Evolutionary conservation across 1,284 basidiomycete species (phyloP).

Genomic region (Neotropicomus parvogracilis): DNA sequence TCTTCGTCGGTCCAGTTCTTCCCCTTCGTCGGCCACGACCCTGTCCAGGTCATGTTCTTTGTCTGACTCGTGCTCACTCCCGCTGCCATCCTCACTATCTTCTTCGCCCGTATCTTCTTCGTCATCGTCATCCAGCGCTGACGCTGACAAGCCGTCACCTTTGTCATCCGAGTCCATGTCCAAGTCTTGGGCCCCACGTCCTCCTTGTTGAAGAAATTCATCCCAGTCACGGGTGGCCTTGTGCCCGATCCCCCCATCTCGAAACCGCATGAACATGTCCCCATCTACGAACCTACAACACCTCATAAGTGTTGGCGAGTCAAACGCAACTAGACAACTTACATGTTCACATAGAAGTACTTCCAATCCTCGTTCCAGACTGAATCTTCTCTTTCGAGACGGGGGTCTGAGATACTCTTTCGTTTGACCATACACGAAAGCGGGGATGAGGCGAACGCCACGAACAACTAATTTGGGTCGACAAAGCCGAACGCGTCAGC

Average conservation of each 20-base stretch:
- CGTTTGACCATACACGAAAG: not conserved
- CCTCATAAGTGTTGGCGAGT: not conserved
- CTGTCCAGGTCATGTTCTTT: not conserved
- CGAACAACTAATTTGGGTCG: not conserved
- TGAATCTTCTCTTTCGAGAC: no score
- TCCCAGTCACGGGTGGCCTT: not conserved
- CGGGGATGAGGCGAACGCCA: constrained; percentile 2
- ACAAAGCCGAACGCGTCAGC: constrained; percentile 9
- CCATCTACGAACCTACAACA: not conserved
- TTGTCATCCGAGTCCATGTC: no score
- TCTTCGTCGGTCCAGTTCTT: no score
- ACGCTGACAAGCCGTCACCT: no score
- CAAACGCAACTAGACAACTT: not conserved
- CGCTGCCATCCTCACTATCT: not conserved
- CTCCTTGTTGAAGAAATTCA: not conserved
- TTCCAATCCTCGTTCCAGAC: not conserved
- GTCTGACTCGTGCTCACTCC: not conserved
- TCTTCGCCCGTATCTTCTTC: no score
- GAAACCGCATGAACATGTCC: constrained; percentile 9
- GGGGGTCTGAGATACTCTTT: no score
- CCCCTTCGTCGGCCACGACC: not conserved
- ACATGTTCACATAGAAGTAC: constrained; percentile 4
- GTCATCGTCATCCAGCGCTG: no score
- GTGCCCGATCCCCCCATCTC: not conserved
- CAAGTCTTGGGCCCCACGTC: no score